Evolutionary conservation across 2,329 filamentous ascomycete genomes (phyloP).

Genomic region (Cercospora brassicicola): DNA sequence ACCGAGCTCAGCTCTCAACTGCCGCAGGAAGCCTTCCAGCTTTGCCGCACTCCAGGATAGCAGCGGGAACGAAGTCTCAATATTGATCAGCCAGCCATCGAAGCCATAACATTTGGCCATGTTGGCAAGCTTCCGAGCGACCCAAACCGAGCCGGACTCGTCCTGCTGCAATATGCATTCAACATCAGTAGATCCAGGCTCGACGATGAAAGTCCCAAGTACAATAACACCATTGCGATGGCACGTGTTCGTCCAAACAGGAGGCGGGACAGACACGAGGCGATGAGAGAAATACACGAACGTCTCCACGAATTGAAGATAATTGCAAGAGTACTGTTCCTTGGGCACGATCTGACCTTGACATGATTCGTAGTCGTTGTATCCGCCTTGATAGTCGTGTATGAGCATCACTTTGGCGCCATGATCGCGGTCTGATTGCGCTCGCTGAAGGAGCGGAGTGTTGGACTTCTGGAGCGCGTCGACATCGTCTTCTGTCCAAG

Average conservation of each 20-base stretch:
- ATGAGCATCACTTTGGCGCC: conserved; percentile 39
- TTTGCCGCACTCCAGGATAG: conserved; percentile 35
- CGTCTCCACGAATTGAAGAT: conserved; percentile 46
- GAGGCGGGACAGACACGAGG: conserved; percentile 47
- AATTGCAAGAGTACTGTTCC: conserved; percentile 45
- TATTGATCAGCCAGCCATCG: conserved; percentile 51
- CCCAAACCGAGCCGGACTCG: conserved; percentile 15
- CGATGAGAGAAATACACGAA: conserved; percentile 55
- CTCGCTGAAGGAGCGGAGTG: conserved; percentile 40
- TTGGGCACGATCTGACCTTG: conserved; percentile 36
- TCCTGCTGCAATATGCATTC: conserved; percentile 35
- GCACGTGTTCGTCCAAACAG: conserved; percentile 49
- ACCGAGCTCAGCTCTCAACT: conserved; percentile 40
- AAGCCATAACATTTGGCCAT: conserved; percentile 48
- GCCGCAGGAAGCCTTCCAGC: conserved; percentile 42
- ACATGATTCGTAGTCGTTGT: conserved; percentile 46
- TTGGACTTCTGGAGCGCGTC: conserved; percentile 44
- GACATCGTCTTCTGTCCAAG: conserved; percentile 37
- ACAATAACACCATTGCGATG: conserved; percentile 49
- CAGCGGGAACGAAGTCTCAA: conserved; percentile 46
- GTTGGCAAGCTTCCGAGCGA: conserved; percentile 42
- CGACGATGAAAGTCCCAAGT: conserved; percentile 48
- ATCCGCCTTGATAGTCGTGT: conserved; percentile 46
- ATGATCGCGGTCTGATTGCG: neutral
- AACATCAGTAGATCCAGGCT: conserved; percentile 42